Percentiles rank a stretch among this genome's conserved stretches.
These are phyloP conservation scores for Paracamarosporium sp. DNA, from an alignment of 2,329 filamentous ascomycete genomes.

Conservation along the genomic window DNA sequence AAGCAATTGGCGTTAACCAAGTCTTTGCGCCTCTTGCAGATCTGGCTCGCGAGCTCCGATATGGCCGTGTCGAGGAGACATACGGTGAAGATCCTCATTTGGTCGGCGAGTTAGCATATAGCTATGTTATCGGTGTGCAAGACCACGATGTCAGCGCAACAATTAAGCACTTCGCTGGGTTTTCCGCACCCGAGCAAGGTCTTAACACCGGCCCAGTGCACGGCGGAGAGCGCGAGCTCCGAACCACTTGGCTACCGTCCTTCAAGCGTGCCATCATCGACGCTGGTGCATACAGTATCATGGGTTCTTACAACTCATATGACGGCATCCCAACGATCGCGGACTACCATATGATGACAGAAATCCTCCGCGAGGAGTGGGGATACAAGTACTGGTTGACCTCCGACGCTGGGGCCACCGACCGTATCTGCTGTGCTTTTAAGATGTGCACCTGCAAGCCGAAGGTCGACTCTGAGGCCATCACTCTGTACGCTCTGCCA, in stretches of 20 bases:
- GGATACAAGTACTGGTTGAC: slow-evolving; percentile 73
- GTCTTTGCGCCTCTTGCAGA: slow-evolving; percentile 75
- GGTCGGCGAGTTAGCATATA: slow-evolving; percentile 71
- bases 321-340: slow-evolving; percentile 74
- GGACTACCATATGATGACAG: slow-evolving; percentile 68
- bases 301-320: slow-evolving; percentile 78
- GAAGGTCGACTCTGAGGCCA: slow-evolving; percentile 66
- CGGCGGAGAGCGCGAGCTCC: slow-evolving; percentile 61
- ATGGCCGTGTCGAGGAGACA: slow-evolving; percentile 76
- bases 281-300: slow-evolving; percentile 70
- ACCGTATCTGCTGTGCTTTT: slow-evolving; percentile 70
- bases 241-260: slow-evolving; percentile 61
- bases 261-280: slow-evolving; percentile 77
- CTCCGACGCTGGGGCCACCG: slow-evolving; percentile 73
- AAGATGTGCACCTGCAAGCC: slow-evolving; percentile 64
- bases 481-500: slow-evolving; percentile 68
- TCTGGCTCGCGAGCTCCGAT: slow-evolving; percentile 73
- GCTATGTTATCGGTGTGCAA: slow-evolving; percentile 68
- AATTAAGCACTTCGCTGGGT: slow-evolving; percentile 78
- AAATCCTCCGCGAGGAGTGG: slow-evolving; percentile 74
- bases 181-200: slow-evolving; percentile 73
- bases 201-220: slow-evolving; percentile 70
- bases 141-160: slow-evolving; percentile 70
- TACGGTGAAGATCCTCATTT: slow-evolving; percentile 74
- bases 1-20: slow-evolving; percentile 74